Conservation (phyloP, 176 grass and related monocot genomes). For the Hordeum vulgare region DNA sequence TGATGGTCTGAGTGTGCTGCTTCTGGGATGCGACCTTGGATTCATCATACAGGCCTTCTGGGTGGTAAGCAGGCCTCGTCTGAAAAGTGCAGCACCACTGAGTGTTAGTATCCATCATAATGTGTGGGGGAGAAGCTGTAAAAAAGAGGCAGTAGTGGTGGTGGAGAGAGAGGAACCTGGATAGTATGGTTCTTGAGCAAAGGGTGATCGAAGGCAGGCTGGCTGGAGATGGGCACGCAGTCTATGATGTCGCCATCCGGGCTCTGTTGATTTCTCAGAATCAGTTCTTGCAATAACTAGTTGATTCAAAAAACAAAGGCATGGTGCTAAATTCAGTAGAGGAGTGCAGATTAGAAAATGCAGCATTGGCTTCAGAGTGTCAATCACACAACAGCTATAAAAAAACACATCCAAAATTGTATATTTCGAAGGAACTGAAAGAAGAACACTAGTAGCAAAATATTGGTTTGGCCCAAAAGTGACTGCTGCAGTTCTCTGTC, state of each 20-base stretch:
- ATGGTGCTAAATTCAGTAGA: neutral
- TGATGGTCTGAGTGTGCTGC: conserved; percentile 27
- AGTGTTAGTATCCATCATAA: conserved; percentile 5
- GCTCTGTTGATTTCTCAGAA: conserved; percentile 31
- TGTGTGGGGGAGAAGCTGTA: conserved; percentile 3
- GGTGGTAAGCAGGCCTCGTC: conserved; percentile 63
- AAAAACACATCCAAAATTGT: neutral
- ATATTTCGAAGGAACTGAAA: neutral
- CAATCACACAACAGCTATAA: neutral
- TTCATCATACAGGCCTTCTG: conserved; percentile 54
- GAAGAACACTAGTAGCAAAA: neutral
- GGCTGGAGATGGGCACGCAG: conserved; percentile 63
- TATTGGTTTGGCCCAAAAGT: neutral
- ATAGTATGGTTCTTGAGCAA: conserved; percentile 67
- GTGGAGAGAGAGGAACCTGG: conserved; percentile 46
- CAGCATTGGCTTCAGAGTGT: neutral
- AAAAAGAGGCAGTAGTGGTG: neutral
- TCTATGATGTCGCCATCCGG: conserved; percentile 72
- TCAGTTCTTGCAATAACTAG: conserved; percentile 6
- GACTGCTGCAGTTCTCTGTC: neutral
- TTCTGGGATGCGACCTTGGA: conserved; percentile 46
- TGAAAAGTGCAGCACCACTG: conserved; percentile 9
- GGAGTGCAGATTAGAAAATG: neutral
- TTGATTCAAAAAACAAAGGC: neutral
- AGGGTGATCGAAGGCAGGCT: conserved; percentile 71